phyloP scores from a whole-genome alignment of 352 stramenopile species.

The Pythium phragmiticola region DNA sequence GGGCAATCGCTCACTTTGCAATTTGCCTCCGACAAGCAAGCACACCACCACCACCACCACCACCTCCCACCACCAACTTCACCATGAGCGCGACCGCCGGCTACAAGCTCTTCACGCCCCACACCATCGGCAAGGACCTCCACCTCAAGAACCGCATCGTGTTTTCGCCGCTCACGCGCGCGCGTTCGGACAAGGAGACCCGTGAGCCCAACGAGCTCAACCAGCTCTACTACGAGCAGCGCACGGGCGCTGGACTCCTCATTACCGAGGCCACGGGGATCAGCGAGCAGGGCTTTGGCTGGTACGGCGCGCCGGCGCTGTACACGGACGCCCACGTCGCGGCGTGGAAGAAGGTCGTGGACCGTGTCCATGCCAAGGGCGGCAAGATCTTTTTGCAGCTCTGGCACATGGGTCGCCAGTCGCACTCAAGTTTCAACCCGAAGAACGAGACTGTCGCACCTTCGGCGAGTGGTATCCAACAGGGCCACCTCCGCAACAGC shows the following conservation, averaged over 20 bases:
- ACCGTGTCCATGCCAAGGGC: neutral
- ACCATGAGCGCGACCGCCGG: neutral
- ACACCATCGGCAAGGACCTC: slow-evolving; percentile 20
- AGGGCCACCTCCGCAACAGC: neutral
- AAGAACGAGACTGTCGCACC: slow-evolving; percentile 35
- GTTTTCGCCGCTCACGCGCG: slow-evolving; percentile 34
- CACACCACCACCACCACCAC: neutral
- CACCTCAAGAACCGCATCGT: slow-evolving; percentile 19
- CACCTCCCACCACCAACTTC: too few species aligned
- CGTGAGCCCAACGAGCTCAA: slow-evolving; percentile 24
- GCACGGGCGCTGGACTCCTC: slow-evolving; percentile 28
- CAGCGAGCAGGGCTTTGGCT: neutral
- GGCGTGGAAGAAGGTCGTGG: neutral
- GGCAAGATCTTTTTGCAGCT: neutral
- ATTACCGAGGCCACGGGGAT: slow-evolving; percentile 28
- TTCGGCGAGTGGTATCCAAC: slow-evolving; percentile 15
- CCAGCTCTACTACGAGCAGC: slow-evolving; percentile 41
- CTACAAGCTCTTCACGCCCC: slow-evolving; percentile 16
- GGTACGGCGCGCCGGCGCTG: neutral
- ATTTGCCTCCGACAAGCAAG: neutral
- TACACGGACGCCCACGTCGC: neutral
- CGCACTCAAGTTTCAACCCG: slow-evolving; percentile 36
- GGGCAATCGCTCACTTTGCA: neutral
- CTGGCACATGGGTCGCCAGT: neutral
- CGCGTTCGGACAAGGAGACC: slow-evolving; percentile 14